Evolutionary conservation across 495 filamentous ascomycete genomes (phyloP), one percentile per base, ranked within the genome.

Genomic region (Tuber indicum): DNA sequence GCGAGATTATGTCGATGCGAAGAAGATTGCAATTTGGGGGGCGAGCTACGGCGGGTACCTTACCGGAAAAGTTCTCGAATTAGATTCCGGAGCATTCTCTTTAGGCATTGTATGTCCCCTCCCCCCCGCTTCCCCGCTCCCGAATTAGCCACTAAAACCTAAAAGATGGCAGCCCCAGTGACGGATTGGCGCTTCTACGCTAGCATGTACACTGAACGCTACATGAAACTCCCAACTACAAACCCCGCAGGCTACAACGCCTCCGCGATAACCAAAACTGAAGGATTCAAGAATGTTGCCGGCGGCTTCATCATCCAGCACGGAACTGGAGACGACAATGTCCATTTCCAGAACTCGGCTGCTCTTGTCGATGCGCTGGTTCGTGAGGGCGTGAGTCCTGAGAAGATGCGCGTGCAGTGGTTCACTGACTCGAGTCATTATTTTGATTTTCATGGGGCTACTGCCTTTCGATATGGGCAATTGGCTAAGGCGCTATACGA

Each of bases 141-240:
- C 45, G 10, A 1, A 12, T 23, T 72, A 39, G 12, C 72, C 70
- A 14, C 76, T 46, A 21, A 74, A 45, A 41, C 8, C 70, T n/a
- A 9, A 23, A 23, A 79, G 78, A 80, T 80, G 17, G 88, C 87
- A 0, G 88, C 88, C 0, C 88, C 88, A 0, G 88, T 89, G 5
- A 85, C 84, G 21, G 89, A 90, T 81, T 90, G 89, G 89, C 85
- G 88, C 8, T 88, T 90, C 83, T 91, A 91, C 84, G 89, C 91
- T 77, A 86, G 82, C 75, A 87, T 91, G 83, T 91, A 91, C 84
- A 90, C 89, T 16, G 89, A 91, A 83, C 85, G 89, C 42, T 91
- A 89, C 81, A 91, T 91, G 89, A 89, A 90, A 77, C 87, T 85
- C 32, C 84, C 86, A 1, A 78, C 81, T 58, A 74, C 81, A 47